These are phyloP conservation scores for Botrytis medusae DNA, from an alignment of 2,329 filamentous ascomycete genomes.

Conservation along the genomic window DNA sequence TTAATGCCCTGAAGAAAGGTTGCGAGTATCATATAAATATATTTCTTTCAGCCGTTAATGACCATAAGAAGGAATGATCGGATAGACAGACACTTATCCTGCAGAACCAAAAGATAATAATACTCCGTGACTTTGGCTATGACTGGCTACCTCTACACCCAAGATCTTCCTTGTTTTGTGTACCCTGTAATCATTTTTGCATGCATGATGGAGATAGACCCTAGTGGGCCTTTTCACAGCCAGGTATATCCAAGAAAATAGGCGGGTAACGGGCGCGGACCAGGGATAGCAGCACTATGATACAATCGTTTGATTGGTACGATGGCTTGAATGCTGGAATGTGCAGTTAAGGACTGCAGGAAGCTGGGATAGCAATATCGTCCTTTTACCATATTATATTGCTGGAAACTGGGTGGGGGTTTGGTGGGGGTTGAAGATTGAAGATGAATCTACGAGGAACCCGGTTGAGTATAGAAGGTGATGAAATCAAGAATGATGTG, in stretches of 20 bases:
- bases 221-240: background rate
- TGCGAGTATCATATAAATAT: background rate
- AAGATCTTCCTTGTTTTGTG: background rate
- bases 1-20: background rate
- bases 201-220: background rate
- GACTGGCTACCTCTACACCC: background rate
- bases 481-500: background rate
- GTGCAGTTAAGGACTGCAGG: background rate
- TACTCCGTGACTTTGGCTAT: background rate
- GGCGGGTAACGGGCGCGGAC: slow-evolving; percentile 6
- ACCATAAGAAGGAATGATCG: background rate
- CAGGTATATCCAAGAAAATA: background rate
- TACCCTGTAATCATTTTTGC: background rate
- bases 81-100: background rate
- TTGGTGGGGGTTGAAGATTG: background rate
- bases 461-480: background rate
- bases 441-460: background rate
- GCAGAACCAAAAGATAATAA: background rate
- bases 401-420: background rate
- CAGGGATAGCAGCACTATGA: background rate
- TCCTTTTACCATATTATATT: background rate
- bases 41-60: background rate
- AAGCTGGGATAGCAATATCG: background rate
- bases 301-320: background rate
- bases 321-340: background rate